phyloP scores from a whole-genome alignment of 228 moss, liverwort and hornwort genomes.

The Sphagnum magellanicum region DNA sequence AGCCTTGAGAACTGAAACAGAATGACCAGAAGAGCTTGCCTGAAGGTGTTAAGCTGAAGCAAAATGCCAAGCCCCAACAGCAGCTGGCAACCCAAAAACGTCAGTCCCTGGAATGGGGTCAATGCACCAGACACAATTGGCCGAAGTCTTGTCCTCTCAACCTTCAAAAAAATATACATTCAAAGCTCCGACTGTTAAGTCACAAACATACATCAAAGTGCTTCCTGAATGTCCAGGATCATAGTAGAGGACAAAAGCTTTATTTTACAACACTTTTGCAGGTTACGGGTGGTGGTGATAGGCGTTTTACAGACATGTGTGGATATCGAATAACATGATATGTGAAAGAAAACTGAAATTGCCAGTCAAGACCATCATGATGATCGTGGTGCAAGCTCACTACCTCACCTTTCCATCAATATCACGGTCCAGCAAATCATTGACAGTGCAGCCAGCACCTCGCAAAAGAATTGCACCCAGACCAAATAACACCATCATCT shows the following conservation, averaged over 20 bases:
- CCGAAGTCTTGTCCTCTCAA: slow-evolving; percentile 75
- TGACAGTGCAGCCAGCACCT: slow-evolving; percentile 97
- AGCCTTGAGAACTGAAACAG: too few species aligned
- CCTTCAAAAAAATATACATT: slow-evolving; percentile 30
- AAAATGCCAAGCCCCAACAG: slow-evolving; percentile 75
- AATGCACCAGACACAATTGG: slow-evolving; percentile 79
- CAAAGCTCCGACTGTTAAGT: not conserved
- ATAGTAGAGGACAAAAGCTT: too few species aligned
- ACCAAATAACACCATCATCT: slow-evolving; percentile 72
- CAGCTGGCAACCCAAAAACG: slow-evolving; percentile 80
- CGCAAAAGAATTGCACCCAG: slow-evolving; percentile 83
- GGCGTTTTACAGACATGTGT: too few species aligned
- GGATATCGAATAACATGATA: too few species aligned
- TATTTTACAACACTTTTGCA: not conserved
- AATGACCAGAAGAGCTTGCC: slow-evolving; percentile 17
- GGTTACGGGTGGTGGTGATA: not conserved
- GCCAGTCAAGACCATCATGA: not conserved
- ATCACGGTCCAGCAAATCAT: slow-evolving; percentile 91
- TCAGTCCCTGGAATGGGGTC: slow-evolving; percentile 79
- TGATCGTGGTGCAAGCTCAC: not conserved
- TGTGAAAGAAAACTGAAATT: too few species aligned
- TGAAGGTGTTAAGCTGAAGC: slow-evolving; percentile 85
- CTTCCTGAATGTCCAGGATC: too few species aligned
- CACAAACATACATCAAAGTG: not conserved
- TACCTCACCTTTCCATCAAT: slow-evolving; percentile 72